A percentile compares a stretch with the other conserved stretches of the same genome.
Evolutionary conservation across 495 filamentous ascomycete species (phyloP).

Genomic region (Aspergillus olivimuriae): DNA sequence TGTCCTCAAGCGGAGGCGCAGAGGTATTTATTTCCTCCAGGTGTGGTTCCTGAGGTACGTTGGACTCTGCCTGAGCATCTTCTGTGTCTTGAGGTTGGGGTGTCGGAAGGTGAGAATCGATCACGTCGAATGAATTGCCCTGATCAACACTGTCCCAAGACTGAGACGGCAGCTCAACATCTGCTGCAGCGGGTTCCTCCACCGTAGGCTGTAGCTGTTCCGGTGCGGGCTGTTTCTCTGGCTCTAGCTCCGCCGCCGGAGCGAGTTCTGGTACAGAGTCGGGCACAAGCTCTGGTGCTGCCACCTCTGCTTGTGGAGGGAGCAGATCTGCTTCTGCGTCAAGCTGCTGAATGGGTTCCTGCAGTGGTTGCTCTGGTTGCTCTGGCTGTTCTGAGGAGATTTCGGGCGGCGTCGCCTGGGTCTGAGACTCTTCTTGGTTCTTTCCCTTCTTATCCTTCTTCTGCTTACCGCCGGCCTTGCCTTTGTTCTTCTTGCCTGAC

Average conservation of each 20-base stretch:
- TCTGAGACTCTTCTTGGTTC: constrained; percentile 28
- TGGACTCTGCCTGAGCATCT: constrained; percentile 13
- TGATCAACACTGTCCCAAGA: constrained; percentile 16
- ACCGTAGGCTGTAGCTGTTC: constrained; percentile 12
- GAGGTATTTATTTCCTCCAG: constrained; percentile 13
- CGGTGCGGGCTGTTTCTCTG: constrained; percentile 12
- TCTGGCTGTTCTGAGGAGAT: constrained; percentile 4
- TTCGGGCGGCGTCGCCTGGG: constrained; percentile 23
- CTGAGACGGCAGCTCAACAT: constrained; percentile 15
- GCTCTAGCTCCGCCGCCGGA: constrained; percentile 13
- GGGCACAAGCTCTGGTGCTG: constrained; percentile 3
- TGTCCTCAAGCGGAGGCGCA: constrained; percentile 6
- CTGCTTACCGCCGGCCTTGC: constrained; percentile 28
- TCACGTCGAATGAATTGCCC: constrained; percentile 9
- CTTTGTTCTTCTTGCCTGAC: constrained; percentile 33
- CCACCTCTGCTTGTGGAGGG: constrained; percentile 1
- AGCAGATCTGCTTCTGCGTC: constrained; percentile 2
- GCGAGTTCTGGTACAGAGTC: constrained; percentile 8
- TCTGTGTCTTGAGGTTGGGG: constrained; percentile 17
- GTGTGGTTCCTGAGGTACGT: constrained; percentile 8
- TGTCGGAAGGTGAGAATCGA: constrained; percentile 12
- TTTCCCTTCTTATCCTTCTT: constrained; percentile 40
- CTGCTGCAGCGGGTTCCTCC: constrained; percentile 17
- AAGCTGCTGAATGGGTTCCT: constrained; percentile 2
- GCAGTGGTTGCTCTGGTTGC: constrained; percentile 4